A percentile compares a stretch with the other conserved stretches of the same genome.
These are phyloP conservation scores for Sphaerulina vaccinii DNA, from an alignment of 2,329 filamentous ascomycete species.

Conservation along the genomic window DNA sequence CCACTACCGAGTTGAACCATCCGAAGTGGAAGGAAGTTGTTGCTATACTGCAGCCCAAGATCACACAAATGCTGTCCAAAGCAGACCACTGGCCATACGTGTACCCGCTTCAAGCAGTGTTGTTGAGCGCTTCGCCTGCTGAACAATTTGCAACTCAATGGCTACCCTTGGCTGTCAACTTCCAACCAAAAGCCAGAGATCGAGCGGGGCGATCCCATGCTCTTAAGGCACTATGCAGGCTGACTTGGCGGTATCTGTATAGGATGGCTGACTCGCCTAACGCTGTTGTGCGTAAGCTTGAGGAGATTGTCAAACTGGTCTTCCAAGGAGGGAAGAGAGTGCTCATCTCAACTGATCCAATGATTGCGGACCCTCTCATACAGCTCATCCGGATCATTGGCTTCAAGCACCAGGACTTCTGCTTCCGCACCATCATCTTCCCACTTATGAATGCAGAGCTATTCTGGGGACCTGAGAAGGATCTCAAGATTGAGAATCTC, in stretches of 20 bases:
- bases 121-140: conserved; percentile 82
- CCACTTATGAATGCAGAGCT: conserved; percentile 89
- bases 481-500: conserved; percentile 84
- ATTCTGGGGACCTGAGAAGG: conserved; percentile 63
- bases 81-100: conserved; percentile 87
- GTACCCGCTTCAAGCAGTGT: conserved; percentile 81
- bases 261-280: conserved; percentile 68
- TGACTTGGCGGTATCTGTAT: conserved; percentile 94
- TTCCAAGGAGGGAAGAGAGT: conserved; percentile 77
- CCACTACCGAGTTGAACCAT: conserved; percentile 69
- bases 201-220: conserved; percentile 73
- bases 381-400: conserved; percentile 94
- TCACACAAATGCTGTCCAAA: conserved; percentile 84
- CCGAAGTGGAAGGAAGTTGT: conserved; percentile 87
- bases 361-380: conserved; percentile 85
- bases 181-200: conserved; percentile 83
- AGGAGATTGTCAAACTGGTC: conserved; percentile 83
- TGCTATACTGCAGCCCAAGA: conserved; percentile 70
- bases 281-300: conserved; percentile 72
- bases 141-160: conserved; percentile 84
- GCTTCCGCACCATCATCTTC: conserved; percentile 90
- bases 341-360: conserved; percentile 76
- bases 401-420: conserved; percentile 89
- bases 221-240: conserved; percentile 81
- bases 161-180: conserved; percentile 73